Base-by-base conservation (phyloP, 2,329 filamentous ascomycete genomes). In the Pseudopyrenochaeta lycopersici region DNA sequence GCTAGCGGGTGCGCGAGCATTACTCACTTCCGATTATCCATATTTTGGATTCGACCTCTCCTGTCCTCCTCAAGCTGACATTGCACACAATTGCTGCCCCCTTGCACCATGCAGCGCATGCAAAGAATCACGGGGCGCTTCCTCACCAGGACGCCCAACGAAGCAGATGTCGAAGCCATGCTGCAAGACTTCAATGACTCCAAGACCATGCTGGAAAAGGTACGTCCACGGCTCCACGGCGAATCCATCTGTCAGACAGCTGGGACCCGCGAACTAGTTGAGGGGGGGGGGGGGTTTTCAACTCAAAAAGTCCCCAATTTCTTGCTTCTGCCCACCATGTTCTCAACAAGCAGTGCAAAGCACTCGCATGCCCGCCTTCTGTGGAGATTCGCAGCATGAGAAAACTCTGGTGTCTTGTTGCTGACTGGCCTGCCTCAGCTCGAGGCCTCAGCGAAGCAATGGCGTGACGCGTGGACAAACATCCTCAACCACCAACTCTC, bases 111-210 rank as follows among this genome's bases (percentile, higher is more conserved):
- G 88, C 86, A 90, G 74, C 85, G 85, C 39, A 84, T 95, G 77
- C 88, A 92, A 71, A 82, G 90, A 60, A 86, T 88, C 68, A 88
- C 93, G 63, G 90, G 89, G 56, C 88, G 85, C 75, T 85, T 93
- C 70, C 83, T 87, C 77, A 86, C 85, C 68, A 84, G 87, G 57
- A 86, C 88, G 20, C 90, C 88, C 51, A 89, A 95, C 75, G 89
- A 91, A 71, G 88, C 88, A 61, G 89, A 91, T 70, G 87, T 94
- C 40, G 87, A 88, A 10, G 83, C 88, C 39, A 81, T 95, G 48
- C 79, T 96, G 51, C 88, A 86, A 64, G 91, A 95, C 68, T 95
- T 92, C 71, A 89, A 92, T 64, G 88, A 93, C 74, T 89, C 88
- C 21, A 90, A 95, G 73, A 85, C 85, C 62, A 84, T 93, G 71